Base-by-base conservation (phyloP, 306 rosid genomes). In the Sicyos edulis region DNA sequence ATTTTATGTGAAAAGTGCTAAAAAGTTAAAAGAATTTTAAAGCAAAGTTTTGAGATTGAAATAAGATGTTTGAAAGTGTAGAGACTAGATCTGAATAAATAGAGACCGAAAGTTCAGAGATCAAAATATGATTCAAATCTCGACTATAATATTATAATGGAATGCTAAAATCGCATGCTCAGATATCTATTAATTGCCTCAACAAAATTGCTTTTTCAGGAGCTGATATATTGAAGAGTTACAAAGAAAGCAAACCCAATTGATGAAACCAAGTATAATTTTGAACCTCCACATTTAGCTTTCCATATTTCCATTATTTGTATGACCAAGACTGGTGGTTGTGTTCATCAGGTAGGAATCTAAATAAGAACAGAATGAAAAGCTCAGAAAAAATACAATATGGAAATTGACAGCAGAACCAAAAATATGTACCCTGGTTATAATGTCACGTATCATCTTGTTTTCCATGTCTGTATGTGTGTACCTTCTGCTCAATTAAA, bases 401-500 rank as follows among this genome's bases (percentile, higher is more conserved):
- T 20, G 29, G 72, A 19, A 21, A 47, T 42, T 19, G 5, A 44
- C 11, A 65, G 12, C 32, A 65, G 11, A 16, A 20, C 5, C 29
- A 47, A 47, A 2, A 67, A 51, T 45, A 21, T 47, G 16, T 67
- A 47, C 72, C 72, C 49, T 47, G 55, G 20, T 21, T 64, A 19
- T 42, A 21, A 22, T 67, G 72, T 45, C 56, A 45, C 29, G 22
- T 67, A 45, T 45, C 72, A 54, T 47, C 72, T 59, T 42, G 82
- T 68, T 62, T 70, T 50, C 62, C 58, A 50, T 20, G 51, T 37
- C 70, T 73, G 64, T 61, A 68, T 73, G 74, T 72, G 73, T 75
- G 74, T 74, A 79, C 85, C 85, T 81, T 12, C 19, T 10, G 56
- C 52, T 62, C 66, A 51, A 77, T 22, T 14, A 77, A 77, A 79